Percentiles rank a stretch among this genome's conserved stretches.
Evolutionary conservation across 768 basidiomycete species (phyloP).

Genomic region (Psilocybe cubensis): DNA sequence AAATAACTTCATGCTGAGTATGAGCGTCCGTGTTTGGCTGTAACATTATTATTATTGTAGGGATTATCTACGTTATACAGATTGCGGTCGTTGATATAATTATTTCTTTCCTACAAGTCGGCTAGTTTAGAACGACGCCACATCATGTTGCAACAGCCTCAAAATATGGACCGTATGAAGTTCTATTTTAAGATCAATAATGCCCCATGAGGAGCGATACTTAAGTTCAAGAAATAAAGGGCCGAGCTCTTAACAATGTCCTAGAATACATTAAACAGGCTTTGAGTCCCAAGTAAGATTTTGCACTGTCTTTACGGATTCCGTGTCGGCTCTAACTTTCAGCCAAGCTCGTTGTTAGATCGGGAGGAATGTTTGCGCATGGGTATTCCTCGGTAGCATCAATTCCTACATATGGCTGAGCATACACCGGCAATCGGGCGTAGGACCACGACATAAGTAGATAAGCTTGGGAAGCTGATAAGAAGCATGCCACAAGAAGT

Average conservation of each 20-base stretch:
- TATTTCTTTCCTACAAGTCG: background rate
- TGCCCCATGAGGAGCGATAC: background rate
- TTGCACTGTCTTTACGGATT: no score
- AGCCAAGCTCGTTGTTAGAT: slow-evolving; percentile 1
- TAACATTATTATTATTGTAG: no score
- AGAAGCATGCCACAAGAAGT: background rate
- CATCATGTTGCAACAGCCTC: background rate
- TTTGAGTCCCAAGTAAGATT: no score
- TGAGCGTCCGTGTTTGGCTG: no score
- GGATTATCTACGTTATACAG: no score
- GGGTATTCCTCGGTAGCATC: background rate
- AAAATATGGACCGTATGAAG: background rate
- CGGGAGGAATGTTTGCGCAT: slow-evolving; percentile 1
- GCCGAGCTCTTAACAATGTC: no score
- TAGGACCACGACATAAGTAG: no score
- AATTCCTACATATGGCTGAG: background rate
- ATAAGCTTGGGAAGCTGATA: background rate
- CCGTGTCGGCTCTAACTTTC: background rate
- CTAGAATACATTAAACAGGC: no score
- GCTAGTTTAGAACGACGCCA: background rate
- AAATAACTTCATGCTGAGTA: no score
- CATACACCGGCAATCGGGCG: background rate
- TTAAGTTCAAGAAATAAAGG: no score
- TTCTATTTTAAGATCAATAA: background rate
- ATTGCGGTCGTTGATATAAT: no score